These are phyloP conservation scores for Lepidopterella palustris DNA, from an alignment of 495 filamentous ascomycete genomes.

Conservation along the genomic window DNA sequence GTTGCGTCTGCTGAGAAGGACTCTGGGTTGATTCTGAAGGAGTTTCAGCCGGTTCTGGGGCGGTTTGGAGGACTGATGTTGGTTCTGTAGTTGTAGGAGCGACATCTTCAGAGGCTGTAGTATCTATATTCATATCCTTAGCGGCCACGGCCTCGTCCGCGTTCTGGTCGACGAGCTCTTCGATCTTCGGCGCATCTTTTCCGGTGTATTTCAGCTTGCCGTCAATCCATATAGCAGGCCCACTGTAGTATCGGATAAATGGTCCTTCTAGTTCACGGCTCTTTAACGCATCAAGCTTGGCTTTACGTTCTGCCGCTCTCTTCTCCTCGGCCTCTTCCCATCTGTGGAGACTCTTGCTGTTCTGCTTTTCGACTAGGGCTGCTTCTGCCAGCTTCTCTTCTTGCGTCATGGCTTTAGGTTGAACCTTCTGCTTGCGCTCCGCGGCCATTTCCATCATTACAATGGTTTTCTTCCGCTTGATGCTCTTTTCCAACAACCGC, in stretches of 20 bases:
- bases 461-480: constrained; percentile 68
- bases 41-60: not conserved
- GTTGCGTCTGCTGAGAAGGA: not conserved
- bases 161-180: constrained; percentile 49
- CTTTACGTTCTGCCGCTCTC: constrained; percentile 71
- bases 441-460: constrained; percentile 84
- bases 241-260: constrained; percentile 90
- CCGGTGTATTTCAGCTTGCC: constrained; percentile 59
- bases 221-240: constrained; percentile 67
- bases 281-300: constrained; percentile 75
- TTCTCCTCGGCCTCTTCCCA: constrained; percentile 91
- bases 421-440: constrained; percentile 65
- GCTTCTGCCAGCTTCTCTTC: constrained; percentile 81
- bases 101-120: not conserved
- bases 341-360: constrained; percentile 82
- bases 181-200: constrained; percentile 54
- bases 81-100: not conserved
- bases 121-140: not conserved
- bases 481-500: constrained; percentile 76
- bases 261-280: constrained; percentile 82
- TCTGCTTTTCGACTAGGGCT: constrained; percentile 71
- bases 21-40: not conserved
- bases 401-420: constrained; percentile 78
- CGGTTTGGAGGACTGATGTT: not conserved
- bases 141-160: not conserved